phyloP scores from a whole-genome alignment of 2,329 filamentous ascomycete genomes.

The Lecanicillium sp. region DNA sequence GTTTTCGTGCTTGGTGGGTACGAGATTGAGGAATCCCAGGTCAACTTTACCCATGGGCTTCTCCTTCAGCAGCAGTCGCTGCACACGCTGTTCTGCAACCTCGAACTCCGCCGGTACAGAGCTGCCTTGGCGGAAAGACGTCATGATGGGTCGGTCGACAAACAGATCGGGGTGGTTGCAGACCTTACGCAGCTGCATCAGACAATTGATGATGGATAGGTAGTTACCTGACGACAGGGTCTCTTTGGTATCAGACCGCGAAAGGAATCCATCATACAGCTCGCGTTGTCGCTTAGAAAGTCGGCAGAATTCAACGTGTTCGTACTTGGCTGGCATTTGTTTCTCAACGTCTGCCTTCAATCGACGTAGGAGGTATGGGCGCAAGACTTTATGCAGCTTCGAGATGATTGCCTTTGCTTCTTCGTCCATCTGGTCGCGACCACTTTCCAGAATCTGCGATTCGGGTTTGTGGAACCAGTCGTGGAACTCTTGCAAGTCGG shows the following conservation, averaged over 20 bases:
- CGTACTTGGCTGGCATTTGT: conserved; percentile 97
- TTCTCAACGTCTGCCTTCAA: conserved; percentile 97
- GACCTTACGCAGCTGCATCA: conserved; percentile 96
- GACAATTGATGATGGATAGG: conserved; percentile 93
- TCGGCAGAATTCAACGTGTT: conserved; percentile 93
- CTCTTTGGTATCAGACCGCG: conserved; percentile 79
- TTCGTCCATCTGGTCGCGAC: conserved; percentile 87
- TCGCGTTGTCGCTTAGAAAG: conserved; percentile 93
- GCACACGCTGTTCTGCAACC: conserved; percentile 63
- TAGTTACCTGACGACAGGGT: conserved; percentile 92
- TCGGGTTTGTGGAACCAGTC: conserved; percentile 94
- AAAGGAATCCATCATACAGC: conserved; percentile 93
- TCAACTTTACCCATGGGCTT: conserved; percentile 60
- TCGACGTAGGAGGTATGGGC: conserved; percentile 84
- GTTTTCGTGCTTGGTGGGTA: conserved; percentile 64
- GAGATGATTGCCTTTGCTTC: conserved; percentile 87
- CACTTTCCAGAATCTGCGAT: conserved; percentile 92
- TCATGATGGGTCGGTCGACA: conserved; percentile 92
- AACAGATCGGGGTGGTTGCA: conserved; percentile 98
- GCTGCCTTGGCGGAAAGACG: conserved; percentile 84
- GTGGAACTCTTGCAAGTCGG: conserved; percentile 91
- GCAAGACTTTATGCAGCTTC: conserved; percentile 88
- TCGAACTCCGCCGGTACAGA: conserved; percentile 72
- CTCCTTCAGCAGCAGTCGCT: conserved; percentile 56
- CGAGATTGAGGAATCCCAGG: conserved; percentile 71